phyloP scores from a whole-genome alignment of 768 basidiomycete species.

The Russula abietina region DNA sequence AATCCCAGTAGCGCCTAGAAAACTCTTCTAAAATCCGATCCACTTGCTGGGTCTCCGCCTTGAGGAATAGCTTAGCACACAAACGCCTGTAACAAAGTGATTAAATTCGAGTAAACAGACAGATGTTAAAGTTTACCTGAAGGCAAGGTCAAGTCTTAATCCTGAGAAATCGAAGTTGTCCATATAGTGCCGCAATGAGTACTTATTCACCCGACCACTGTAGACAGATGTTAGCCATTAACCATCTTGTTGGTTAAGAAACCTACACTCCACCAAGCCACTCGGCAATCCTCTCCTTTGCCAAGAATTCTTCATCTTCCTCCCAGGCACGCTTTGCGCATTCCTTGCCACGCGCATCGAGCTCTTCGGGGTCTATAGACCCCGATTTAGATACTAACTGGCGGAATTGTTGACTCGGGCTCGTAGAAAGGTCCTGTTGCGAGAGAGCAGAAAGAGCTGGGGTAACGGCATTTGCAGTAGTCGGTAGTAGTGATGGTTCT shows the following conservation, averaged over 20 bases:
- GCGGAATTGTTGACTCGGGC: conserved; percentile 43
- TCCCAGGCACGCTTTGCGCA: conserved; percentile 76
- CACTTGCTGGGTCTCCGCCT: conserved; percentile 96
- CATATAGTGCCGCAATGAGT: conserved; percentile 75
- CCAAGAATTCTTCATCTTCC: conserved; percentile 79
- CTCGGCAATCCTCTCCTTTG: conserved; percentile 90
- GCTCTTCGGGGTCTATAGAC: conserved; percentile 47
- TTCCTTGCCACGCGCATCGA: conserved; percentile 60
- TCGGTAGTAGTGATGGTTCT: conserved; percentile 70
- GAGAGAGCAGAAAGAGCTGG: conserved; percentile 34
- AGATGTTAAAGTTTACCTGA: conserved; percentile 50
- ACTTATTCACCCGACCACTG: conserved; percentile 72
- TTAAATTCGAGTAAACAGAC: not conserved
- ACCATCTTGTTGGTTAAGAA: not conserved
- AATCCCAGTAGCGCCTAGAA: conserved; percentile 84
- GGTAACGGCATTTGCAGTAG: conserved; percentile 39
- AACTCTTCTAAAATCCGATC: conserved; percentile 94
- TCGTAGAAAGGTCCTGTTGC: conserved; percentile 51
- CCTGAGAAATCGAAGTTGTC: conserved; percentile 82
- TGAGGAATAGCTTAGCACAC: conserved; percentile 87
- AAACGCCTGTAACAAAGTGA: conserved; percentile 50
- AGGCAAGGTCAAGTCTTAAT: conserved; percentile 80
- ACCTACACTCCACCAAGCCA: conserved; percentile 92
- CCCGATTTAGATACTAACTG: conserved; percentile 34
- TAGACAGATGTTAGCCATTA: conserved; percentile 11